A percentile compares a stretch with the other conserved stretches of the same genome.
Evolutionary conservation across 2,329 filamentous ascomycete species (phyloP).

Genomic region (Botryotinia convoluta): DNA sequence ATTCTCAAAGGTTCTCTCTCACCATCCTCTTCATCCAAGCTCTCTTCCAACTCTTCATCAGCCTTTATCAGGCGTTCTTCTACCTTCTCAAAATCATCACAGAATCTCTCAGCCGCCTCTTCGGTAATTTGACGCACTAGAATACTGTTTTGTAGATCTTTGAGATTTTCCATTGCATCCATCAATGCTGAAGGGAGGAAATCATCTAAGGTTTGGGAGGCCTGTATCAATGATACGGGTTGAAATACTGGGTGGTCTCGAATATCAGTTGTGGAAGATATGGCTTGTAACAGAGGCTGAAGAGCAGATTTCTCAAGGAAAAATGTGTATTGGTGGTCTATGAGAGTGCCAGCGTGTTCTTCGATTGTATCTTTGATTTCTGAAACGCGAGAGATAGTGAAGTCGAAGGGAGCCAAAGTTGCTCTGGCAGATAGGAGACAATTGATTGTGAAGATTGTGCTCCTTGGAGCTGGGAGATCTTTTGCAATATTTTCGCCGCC

Average conservation of each 20-base stretch:
- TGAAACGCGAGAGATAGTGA: slow-evolving; percentile 55
- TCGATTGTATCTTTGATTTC: slow-evolving; percentile 58
- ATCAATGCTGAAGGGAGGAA: slow-evolving; percentile 92
- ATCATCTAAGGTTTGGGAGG: slow-evolving; percentile 77
- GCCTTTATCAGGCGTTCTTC: slow-evolving; percentile 59
- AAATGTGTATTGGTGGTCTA: slow-evolving; percentile 67
- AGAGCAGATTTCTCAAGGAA: slow-evolving; percentile 76
- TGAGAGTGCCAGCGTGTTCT: slow-evolving; percentile 55
- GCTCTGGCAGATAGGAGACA: slow-evolving; percentile 60
- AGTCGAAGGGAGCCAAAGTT: slow-evolving; percentile 58
- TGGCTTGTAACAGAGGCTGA: slow-evolving; percentile 56
- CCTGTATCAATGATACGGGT: slow-evolving; percentile 57
- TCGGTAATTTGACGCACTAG: slow-evolving; percentile 76
- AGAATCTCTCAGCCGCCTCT: slow-evolving; percentile 79
- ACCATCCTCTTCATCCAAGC: slow-evolving; percentile 26
- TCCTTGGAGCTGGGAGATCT: slow-evolving; percentile 56
- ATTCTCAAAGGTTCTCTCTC: slow-evolving; percentile 33
- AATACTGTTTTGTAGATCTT: slow-evolving; percentile 66
- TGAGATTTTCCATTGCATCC: slow-evolving; percentile 82
- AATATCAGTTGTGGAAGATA: slow-evolving; percentile 41
- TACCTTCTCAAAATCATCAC: slow-evolving; percentile 73
- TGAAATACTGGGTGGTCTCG: slow-evolving; percentile 60
- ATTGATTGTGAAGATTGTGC: slow-evolving; percentile 71
- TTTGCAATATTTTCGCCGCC: slow-evolving; percentile 69
- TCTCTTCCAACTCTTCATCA: slow-evolving; percentile 48